Conservation (phyloP, 2,329 filamentous ascomycete genomes). For the Venturia pyrina region DNA sequence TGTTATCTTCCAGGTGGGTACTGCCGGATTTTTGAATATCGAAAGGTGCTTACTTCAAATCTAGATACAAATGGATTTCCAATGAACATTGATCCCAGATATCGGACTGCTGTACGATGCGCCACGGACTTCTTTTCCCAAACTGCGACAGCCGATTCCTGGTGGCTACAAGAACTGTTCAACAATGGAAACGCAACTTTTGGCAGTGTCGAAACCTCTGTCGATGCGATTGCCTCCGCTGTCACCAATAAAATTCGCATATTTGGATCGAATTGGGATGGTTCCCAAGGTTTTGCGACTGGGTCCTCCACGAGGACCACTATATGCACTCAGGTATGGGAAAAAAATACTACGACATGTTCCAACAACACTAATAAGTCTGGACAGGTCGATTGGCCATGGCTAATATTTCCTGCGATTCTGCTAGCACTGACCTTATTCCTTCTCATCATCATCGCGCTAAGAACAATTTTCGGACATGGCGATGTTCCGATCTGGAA, state of each 20-base stretch:
- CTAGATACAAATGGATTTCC: neutral
- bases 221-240: neutral
- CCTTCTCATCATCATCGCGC: neutral
- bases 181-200: neutral
- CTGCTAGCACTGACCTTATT: neutral
- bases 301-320: neutral
- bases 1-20: neutral
- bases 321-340: neutral
- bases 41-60: neutral
- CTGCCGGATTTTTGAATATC: too few species aligned
- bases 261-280: neutral
- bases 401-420: neutral
- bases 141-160: neutral
- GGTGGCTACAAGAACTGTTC: slow-evolving; percentile 1
- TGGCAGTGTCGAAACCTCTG: neutral
- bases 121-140: neutral
- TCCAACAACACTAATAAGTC: neutral
- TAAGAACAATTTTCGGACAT: neutral
- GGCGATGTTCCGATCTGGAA: neutral
- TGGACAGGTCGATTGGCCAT: neutral
- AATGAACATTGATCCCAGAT: neutral
- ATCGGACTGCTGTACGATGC: neutral
- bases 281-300: neutral
- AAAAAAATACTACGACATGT: neutral
- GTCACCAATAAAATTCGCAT: neutral